phyloP scores from a whole-genome alignment of 2,329 filamentous ascomycete species.

The Pseudogymnoascus sp. region DNA sequence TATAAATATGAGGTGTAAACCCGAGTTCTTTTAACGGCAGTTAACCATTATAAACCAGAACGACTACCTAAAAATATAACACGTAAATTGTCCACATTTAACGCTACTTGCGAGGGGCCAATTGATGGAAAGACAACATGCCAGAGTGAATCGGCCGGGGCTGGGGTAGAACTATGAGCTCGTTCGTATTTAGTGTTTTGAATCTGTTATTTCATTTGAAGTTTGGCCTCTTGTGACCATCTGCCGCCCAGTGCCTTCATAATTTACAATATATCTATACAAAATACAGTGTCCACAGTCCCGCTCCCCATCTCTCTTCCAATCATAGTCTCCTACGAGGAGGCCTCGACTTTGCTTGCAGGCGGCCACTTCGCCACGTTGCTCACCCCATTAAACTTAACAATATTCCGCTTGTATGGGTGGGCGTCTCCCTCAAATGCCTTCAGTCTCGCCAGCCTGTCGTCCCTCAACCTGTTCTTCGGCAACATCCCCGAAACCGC shows the following conservation, averaged over 20 bases:
- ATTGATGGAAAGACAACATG: neutral
- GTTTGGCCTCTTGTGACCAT: neutral
- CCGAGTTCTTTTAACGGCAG: neutral
- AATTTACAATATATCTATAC: constrained; percentile 8
- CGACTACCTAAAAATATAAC: neutral
- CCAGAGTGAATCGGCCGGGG: neutral
- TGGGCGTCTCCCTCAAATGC: constrained; percentile 89
- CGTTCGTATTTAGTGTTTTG: neutral
- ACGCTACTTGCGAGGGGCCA: neutral
- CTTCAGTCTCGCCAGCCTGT: constrained; percentile 81
- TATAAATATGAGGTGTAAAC: neutral
- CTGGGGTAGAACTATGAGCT: no score
- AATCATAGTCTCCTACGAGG: constrained; percentile 1
- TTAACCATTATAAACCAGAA: neutral
- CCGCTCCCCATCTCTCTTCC: neutral
- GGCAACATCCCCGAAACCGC: constrained; percentile 96
- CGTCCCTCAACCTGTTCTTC: constrained; percentile 88
- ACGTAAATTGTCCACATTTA: neutral
- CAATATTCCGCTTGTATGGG: constrained; percentile 83
- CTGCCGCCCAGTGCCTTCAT: neutral
- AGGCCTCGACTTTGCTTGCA: neutral
- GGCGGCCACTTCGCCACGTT: constrained; percentile 22
- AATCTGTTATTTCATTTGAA: constrained; percentile 7
- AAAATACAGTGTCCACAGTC: constrained; percentile 2
- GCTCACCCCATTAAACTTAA: constrained; percentile 57